Base-by-base conservation (phyloP, 2,329 filamentous ascomycete species). In the Grosmannia huntii region DNA sequence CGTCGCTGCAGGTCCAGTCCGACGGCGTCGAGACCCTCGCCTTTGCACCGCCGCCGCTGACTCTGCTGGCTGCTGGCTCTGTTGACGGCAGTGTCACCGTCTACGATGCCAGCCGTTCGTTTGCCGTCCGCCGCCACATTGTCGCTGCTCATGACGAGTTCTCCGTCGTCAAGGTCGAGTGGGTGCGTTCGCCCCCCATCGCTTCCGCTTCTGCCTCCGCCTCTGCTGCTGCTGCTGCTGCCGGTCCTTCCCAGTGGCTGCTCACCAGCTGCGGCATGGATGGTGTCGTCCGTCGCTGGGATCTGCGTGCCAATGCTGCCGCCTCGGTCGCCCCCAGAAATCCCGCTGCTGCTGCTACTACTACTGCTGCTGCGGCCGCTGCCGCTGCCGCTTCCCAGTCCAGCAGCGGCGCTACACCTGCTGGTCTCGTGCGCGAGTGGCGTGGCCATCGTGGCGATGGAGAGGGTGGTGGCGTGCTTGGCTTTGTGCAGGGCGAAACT, bases 251-350 rank as follows among this genome's bases (percentile, higher is more conserved):
- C 6, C 59, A 61, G 57, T 92, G 83, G 84, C 68, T 95, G 61
- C 75, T 97, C 57, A 97, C 92, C 2, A 89, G 84, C 62, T 91
- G 86, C 64, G 94, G 94, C 10, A 89, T 96, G 79, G 94, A 99
- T 67, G 92, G 94, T 21, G 90, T 91, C 0, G 83, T 99, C 23
- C 79, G 89, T 66, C 78, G 91, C 60, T 99, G 94, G 94, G 92
- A 99, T 72, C 68, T 83, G 57, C 73, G 79, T n/a, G 79, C 23
- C 28, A 16, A 77, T n/a, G 73, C 71, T 16, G 69, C 77, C n/a
- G 73, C 71, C 16, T 69, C 71, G 12, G 61, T 67, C 19, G 64
- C 33, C 0, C 54, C 23, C 6, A 12, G 33, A 11, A n/a, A 27
- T 14, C 21, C 53, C 33, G 4, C 23, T 1, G 78, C 80, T 1